Evolutionary conservation across 257 asterid species (phyloP).

Genomic region (Verbena officinalis): DNA sequence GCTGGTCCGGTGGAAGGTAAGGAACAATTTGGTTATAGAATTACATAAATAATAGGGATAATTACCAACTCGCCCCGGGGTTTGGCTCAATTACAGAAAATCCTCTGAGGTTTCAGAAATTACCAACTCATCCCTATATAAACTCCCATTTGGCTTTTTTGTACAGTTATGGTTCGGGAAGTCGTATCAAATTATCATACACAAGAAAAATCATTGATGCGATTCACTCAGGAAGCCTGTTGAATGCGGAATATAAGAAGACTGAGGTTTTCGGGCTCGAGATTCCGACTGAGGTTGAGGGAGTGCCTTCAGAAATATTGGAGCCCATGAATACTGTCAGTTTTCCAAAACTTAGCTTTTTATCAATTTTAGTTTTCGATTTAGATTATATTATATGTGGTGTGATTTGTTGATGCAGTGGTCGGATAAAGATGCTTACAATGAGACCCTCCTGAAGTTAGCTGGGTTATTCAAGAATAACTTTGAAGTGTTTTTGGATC

Average conservation of each 20-base stretch:
- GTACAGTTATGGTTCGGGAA: slow-evolving; percentile 83
- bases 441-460: slow-evolving; percentile 70
- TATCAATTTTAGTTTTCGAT: neutral
- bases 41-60: too few species aligned
- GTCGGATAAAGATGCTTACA: slow-evolving; percentile 76
- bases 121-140: too few species aligned
- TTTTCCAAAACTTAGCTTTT: neutral
- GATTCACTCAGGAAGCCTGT: slow-evolving; percentile 85
- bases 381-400: neutral
- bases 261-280: slow-evolving; percentile 89
- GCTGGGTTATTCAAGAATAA: slow-evolving; percentile 91
- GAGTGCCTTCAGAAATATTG: slow-evolving; percentile 87
- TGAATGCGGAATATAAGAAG: slow-evolving; percentile 60
- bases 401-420: slow-evolving; percentile 55
- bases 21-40: too few species aligned
- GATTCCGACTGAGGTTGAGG: slow-evolving; percentile 82
- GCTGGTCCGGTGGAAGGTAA: slow-evolving; percentile 99
- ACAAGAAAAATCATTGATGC: slow-evolving; percentile 95
- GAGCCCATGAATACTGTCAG: slow-evolving; percentile 91
- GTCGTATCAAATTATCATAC: slow-evolving; percentile 83
- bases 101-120: too few species aligned
- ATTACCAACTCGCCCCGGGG: too few species aligned
- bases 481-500: slow-evolving; percentile 70
- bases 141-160: slow-evolving; percentile 13
- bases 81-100: too few species aligned